Evolutionary conservation across 805 yeast species (phyloP), one percentile per base, ranked within the genome.

Genomic region (Kodamaea kakaduensis): DNA sequence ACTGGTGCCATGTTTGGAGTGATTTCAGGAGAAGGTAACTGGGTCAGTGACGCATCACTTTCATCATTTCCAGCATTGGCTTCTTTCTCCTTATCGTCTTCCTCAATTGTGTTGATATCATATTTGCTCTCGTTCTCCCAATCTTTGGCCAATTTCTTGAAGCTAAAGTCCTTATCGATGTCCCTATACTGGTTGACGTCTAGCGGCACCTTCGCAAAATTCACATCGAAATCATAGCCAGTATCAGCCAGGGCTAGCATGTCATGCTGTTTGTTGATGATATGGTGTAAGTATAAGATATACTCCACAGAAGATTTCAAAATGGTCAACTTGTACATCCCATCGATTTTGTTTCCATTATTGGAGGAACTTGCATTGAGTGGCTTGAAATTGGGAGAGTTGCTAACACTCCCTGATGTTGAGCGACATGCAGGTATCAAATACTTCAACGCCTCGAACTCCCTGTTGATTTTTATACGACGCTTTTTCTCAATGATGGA

Each of bases 301-400:
- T 85, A 84, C 50, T 83, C 89, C 16, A 85, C 94, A 0, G 90
- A 77, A n/a, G 85, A 79, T 54, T 84, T 88, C 26, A 85, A 61
- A 18, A 85, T 82, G 3, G 88, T 84, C 42, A 85, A 69, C 58
- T 85, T 85, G 60, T 84, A 86, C 78, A 85, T 81, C 13, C 83
- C 82, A 41, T 76, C 81, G 36, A 67, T 65, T 37, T 66, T 67
- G 43, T 50, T 57, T 5, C 64, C 64, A 36, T 58, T 61, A 33
- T 46, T 50, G 33, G 41, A 28, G 1, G 43, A 30, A 23, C 25
- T 20, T 13, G 39, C 33, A 22, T 38, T 40, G 15, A 30, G 37
- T 2, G 47, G 40, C 21, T 40, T 42, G 46, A 54, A 25, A 56
- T 52, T 32, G 9, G 61, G 55, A 27, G 44, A 42, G 34, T 32